Evolutionary conservation across 2,329 filamentous ascomycete species (phyloP).

Genomic region (Colletotrichum echinochloae): DNA sequence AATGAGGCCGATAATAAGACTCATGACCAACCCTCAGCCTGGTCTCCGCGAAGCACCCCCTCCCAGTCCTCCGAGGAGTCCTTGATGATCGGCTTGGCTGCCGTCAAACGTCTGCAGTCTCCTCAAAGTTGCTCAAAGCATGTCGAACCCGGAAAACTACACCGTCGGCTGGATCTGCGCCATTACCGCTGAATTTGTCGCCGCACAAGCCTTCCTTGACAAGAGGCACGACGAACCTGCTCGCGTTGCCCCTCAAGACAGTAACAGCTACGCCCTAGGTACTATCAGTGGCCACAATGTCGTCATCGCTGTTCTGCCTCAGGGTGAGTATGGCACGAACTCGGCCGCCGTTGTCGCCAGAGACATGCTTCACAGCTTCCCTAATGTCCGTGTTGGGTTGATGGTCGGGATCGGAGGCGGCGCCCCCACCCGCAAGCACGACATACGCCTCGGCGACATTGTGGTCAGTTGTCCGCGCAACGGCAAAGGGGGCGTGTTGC

Average conservation of each 20-base stretch:
- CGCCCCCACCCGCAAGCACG: slow-evolving; percentile 48
- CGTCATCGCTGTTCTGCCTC: slow-evolving; percentile 42
- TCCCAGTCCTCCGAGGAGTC: background rate
- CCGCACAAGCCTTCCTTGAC: slow-evolving; percentile 13
- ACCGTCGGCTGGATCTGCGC: slow-evolving; percentile 39
- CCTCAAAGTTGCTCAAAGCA: background rate
- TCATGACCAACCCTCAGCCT: background rate
- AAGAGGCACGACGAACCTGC: slow-evolving; percentile 12
- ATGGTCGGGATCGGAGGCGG: slow-evolving; percentile 53
- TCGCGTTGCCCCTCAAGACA: slow-evolving; percentile 21
- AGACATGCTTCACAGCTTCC: slow-evolving; percentile 48
- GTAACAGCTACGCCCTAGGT: slow-evolving; percentile 41
- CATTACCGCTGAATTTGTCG: slow-evolving; percentile 23
- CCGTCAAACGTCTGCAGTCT: background rate
- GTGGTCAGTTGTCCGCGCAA: slow-evolving; percentile 24
- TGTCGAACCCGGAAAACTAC: slow-evolving; percentile 17
- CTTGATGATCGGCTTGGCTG: background rate
- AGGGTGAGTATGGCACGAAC: slow-evolving; percentile 38
- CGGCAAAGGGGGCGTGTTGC: slow-evolving; percentile 42
- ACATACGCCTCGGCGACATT: slow-evolving; percentile 48
- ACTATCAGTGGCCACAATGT: slow-evolving; percentile 41
- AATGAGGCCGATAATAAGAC: background rate
- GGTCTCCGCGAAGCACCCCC: background rate
- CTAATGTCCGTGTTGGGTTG: slow-evolving; percentile 47
- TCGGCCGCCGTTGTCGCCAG: slow-evolving; percentile 42